Percentiles rank a stretch among this genome's conserved stretches.
phyloP scores from a whole-genome alignment of 371 early-diverging fungal species.

The Zopfochytrium polystomum region DNA sequence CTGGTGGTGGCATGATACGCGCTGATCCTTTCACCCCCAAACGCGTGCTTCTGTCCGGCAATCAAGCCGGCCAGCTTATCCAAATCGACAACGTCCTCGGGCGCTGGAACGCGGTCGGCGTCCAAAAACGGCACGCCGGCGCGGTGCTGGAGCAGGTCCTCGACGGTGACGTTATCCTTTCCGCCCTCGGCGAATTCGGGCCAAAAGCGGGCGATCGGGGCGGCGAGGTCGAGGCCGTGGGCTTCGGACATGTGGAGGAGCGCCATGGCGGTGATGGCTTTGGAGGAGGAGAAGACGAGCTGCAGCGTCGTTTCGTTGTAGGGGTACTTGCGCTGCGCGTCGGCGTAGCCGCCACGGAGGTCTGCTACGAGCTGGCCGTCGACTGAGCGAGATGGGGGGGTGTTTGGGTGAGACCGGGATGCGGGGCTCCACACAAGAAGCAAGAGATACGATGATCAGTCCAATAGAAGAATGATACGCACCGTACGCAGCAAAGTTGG shows the following conservation, averaged over 20 bases:
- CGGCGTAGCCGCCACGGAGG: constrained; percentile 63
- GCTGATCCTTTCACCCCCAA: constrained; percentile 50
- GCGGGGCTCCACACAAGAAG: too few relatives aligned
- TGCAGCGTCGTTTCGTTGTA: constrained; percentile 60
- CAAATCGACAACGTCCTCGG: constrained; percentile 31
- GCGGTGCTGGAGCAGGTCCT: constrained; percentile 60
- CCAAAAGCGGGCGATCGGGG: constrained; percentile 63
- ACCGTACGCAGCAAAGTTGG: constrained; percentile 41
- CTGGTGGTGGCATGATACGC: constrained; percentile 65
- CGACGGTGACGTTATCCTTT: constrained; percentile 66
- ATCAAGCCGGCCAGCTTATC: constrained; percentile 43
- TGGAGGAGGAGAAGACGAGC: constrained; percentile 66
- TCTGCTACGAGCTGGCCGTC: constrained; percentile 60
- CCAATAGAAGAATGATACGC: too few relatives aligned
- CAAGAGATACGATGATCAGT: too few relatives aligned
- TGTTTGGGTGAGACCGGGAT: not conserved
- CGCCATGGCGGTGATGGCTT: constrained; percentile 57
- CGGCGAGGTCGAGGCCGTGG: constrained; percentile 54
- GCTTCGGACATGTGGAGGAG: constrained; percentile 61
- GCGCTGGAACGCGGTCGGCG: constrained; percentile 30
- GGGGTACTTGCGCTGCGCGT: constrained; percentile 28
- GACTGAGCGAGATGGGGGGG: constrained; percentile 25
- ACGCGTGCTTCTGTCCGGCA: constrained; percentile 63
- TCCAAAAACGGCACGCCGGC: constrained; percentile 63
- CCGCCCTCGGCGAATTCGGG: constrained; percentile 74